Evolutionary conservation across 345 rosid species (phyloP).

Genomic region (Triadica sebifera): DNA sequence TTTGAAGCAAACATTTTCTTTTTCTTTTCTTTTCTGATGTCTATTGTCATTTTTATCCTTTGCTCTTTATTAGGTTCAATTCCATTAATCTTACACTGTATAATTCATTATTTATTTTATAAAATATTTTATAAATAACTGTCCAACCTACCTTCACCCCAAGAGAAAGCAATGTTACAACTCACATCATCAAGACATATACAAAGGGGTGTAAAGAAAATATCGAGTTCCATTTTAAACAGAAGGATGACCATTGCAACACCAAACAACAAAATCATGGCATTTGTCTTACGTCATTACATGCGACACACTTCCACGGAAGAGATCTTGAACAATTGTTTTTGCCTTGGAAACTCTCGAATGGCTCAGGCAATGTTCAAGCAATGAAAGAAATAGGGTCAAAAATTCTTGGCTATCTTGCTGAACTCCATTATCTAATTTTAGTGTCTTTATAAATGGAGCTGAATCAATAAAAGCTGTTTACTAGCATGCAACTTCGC

Average conservation of each 20-base stretch:
- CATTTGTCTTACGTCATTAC: constrained; percentile 77
- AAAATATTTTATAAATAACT: background rate
- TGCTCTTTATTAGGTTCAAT: background rate
- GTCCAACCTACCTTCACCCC: background rate
- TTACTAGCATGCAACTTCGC: constrained; percentile 79
- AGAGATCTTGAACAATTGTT: constrained; percentile 90
- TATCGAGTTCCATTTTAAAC: background rate
- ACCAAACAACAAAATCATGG: background rate
- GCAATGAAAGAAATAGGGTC: constrained; percentile 87
- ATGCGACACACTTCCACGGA: constrained; percentile 94
- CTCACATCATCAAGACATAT: background rate
- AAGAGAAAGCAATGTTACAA: background rate
- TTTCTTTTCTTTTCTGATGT: background rate
- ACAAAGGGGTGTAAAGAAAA: background rate
- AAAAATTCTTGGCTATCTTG: constrained; percentile 98
- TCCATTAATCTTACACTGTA: background rate
- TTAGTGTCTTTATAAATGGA: constrained; percentile 83
- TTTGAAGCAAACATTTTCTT: background rate
- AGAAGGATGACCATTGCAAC: background rate
- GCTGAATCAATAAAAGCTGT: constrained; percentile 85
- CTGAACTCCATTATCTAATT: constrained; percentile 91
- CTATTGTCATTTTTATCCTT: background rate
- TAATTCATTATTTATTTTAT: background rate
- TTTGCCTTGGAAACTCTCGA: constrained; percentile 60
- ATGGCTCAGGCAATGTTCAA: constrained; percentile 75